Evolutionary conservation across 768 basidiomycete species (phyloP).

Genomic region (Suillus sp.): DNA sequence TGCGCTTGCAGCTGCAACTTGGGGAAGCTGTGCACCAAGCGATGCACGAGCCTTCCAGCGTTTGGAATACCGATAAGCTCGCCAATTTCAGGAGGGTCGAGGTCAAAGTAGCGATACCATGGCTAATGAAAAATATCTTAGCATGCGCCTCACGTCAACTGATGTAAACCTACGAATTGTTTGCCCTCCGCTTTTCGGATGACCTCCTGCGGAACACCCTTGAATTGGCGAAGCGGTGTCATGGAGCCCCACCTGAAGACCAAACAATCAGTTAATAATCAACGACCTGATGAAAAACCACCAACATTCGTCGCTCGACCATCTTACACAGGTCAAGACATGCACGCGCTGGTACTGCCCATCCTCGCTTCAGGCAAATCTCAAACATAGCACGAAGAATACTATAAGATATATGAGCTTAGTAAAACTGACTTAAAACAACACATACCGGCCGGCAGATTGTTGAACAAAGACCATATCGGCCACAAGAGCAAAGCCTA

Average conservation of each 20-base stretch:
- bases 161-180: constrained; percentile 74
- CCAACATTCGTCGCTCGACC: constrained; percentile 84
- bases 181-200: constrained; percentile 93
- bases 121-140: constrained; percentile 48
- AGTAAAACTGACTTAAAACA: neutral
- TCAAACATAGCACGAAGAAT: constrained; percentile 97
- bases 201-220: constrained; percentile 83
- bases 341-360: constrained; percentile 91
- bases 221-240: constrained; percentile 97
- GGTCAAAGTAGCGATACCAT: constrained; percentile 96
- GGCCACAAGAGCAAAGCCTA: constrained; percentile 81
- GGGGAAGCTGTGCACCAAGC: constrained; percentile 94
- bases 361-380: constrained; percentile 97
- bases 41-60: constrained; percentile 88
- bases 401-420: constrained; percentile 37
- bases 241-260: constrained; percentile 88
- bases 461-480: constrained; percentile 98
- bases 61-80: constrained; percentile 94
- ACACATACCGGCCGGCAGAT: constrained; percentile 81
- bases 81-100: constrained; percentile 89
- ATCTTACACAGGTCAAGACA: constrained; percentile 95
- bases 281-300: constrained; percentile 1
- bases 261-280: constrained; percentile 9
- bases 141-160: neutral
- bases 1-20: constrained; percentile 95